Evolutionary conservation across 441 rosid genomes (phyloP).

Genomic region (Arabidopsis hybrid): DNA sequence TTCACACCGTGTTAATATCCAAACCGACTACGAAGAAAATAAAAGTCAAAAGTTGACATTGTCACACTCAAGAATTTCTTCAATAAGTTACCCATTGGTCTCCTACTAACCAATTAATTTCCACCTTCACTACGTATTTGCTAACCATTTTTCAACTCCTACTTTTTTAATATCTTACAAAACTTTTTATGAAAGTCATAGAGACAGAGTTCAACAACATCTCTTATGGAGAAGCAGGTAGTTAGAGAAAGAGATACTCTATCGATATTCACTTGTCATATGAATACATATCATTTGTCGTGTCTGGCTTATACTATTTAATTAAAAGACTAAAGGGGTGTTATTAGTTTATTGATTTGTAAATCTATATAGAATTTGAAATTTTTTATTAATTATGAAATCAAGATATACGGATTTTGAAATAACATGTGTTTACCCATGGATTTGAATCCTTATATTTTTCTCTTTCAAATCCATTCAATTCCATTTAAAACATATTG

Average conservation of each 20-base stretch:
- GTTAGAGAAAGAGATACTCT: constrained; percentile 16
- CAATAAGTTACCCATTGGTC: constrained; percentile 14
- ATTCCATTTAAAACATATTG: too few species aligned
- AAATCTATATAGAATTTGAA: too few species aligned
- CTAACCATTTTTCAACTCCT: constrained; percentile 6
- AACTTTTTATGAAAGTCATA: constrained; percentile 24
- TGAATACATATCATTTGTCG: constrained; percentile 4
- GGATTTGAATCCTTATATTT: too few species aligned
- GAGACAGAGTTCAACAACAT: constrained; percentile 23
- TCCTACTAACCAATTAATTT: constrained; percentile 27
- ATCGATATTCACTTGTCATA: constrained; percentile 10
- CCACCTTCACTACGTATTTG: constrained; percentile 7
- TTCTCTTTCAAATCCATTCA: too few species aligned
- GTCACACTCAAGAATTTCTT: constrained; percentile 5
- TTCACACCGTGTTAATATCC: constrained; percentile 23
- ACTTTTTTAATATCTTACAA: background rate
- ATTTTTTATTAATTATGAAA: too few species aligned
- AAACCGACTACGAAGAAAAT: constrained; percentile 13
- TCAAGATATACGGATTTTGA: too few species aligned
- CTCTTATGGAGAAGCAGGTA: constrained; percentile 22
- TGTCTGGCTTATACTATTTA: background rate
- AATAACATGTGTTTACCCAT: too few species aligned
- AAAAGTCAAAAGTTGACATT: constrained; percentile 36
- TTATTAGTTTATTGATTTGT: too few species aligned
- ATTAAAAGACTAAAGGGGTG: too few species aligned